Conservation (phyloP, 2,329 filamentous ascomycete species). For the Trichoderma sp. region DNA sequence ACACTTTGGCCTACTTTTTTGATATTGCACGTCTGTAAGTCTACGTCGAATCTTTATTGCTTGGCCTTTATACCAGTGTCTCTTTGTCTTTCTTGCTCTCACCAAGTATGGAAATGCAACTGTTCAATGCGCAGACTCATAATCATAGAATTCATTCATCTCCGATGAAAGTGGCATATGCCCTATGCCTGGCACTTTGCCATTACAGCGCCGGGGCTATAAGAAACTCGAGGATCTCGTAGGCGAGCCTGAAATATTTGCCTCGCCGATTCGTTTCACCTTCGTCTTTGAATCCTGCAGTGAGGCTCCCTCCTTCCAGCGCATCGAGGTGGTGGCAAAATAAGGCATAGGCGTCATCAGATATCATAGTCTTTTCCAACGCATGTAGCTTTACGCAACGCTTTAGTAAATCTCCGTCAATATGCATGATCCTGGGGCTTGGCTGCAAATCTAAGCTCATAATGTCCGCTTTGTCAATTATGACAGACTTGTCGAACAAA, state of each 20-base stretch:
- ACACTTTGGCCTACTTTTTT: too few species aligned
- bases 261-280: conserved; percentile 28
- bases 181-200: not conserved
- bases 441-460: conserved; percentile 41
- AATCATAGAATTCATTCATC: not conserved
- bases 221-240: conserved; percentile 57
- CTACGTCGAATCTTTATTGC: not conserved
- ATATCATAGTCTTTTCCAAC: conserved; percentile 47
- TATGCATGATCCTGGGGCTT: conserved; percentile 57
- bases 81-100: not conserved
- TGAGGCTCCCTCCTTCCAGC: conserved; percentile 50
- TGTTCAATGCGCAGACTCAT: not conserved
- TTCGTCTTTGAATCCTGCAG: conserved; percentile 36
- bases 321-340: conserved; percentile 53
- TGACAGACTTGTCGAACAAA: conserved; percentile 34
- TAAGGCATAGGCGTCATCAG: conserved; percentile 38
- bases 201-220: conserved; percentile 52
- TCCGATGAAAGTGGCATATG: not conserved
- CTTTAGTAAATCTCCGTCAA: conserved; percentile 67
- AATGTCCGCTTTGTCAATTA: conserved; percentile 29
- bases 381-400: conserved; percentile 52
- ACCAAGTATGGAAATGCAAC: not conserved
- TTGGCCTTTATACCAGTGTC: not conserved
- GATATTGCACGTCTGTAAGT: not conserved
- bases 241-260: conserved; percentile 52